Base-by-base conservation (phyloP, 2,329 filamentous ascomycete genomes). In the Fusarium anguioides region DNA sequence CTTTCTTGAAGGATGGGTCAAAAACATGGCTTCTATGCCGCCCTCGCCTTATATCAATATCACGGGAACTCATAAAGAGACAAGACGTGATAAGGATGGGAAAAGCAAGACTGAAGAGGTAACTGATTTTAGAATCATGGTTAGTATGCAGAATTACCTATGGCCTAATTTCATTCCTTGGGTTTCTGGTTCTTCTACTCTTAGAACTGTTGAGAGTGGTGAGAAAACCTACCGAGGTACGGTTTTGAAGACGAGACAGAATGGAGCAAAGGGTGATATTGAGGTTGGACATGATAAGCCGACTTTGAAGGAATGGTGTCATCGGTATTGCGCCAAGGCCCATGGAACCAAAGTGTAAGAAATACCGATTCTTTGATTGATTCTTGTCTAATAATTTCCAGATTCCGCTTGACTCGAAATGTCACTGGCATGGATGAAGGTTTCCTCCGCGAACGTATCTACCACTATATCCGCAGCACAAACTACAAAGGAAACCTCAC, bases 201-300 rank as follows among this genome's bases (percentile, higher is more conserved):
- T 71, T 11, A 18, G 26, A 8, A 71, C 69, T 41, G 47, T 18
- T 2, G 69, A 71, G 24, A 47, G 56, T 10, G 68, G 53, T 0
- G 56, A 71, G 17, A 71, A 71, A 42, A 71, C 68, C 12, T 70
- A 70, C 23, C 69, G 69, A 11, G 69, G 68, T 6, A 70, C 68
- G 12, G 33, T 71, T 4, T 12, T 71, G 2, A 71, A 58, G 35
- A 46, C 44, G 5, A 57, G 69, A 2, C 59, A 68, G 4, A 40
- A 53, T 17, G 69, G 68, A 2, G 63, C 33, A 1, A 71, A 70
- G 11, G 37, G 63, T 4, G 68, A 56, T 4, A 48, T 71, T 0
- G 69, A 71, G 17, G 66, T 71, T 44, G 69, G 69, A 3, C 62
- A 70, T 20, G n/a, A 18, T 3, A 70, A 70, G 23, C 53, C 69